A percentile compares a stretch with the other conserved stretches of the same genome.
Conservation (phyloP, 1,284 basidiomycete species). For the Ceraceosorus bombacis region DNA sequence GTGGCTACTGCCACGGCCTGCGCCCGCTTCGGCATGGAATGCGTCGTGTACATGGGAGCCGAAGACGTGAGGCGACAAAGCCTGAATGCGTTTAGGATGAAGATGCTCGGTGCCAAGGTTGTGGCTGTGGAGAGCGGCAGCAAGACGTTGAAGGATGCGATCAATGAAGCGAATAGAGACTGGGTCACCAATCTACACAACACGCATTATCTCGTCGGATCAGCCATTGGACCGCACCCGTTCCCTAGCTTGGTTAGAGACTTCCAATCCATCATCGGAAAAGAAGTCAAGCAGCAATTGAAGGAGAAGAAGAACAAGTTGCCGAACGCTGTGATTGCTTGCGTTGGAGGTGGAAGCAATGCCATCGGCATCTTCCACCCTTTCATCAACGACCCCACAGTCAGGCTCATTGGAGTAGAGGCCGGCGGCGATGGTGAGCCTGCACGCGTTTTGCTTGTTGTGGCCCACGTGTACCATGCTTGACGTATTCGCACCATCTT, state of each 20-base stretch:
- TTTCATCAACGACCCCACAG: constrained; percentile 38
- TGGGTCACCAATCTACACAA: constrained; percentile 85
- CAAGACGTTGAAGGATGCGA: constrained; percentile 82
- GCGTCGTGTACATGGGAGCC: constrained; percentile 96
- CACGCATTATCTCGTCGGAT: constrained; percentile 95
- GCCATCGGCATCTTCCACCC: constrained; percentile 65
- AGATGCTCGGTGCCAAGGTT: constrained; percentile 82
- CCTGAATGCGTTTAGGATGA: constrained; percentile 94
- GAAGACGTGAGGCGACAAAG: constrained; percentile 93
- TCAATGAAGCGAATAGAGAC: constrained; percentile 58
- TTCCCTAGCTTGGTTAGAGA: constrained; percentile 98
- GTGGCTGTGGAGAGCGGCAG: constrained; percentile 89
- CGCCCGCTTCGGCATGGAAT: constrained; percentile 90
- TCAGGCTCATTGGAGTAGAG: constrained; percentile 44
- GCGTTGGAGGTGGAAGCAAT: constrained; percentile 94
- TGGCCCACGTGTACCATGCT: too few relatives aligned
- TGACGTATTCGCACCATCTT: too few relatives aligned
- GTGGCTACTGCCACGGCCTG: constrained; percentile 97
- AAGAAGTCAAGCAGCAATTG: constrained; percentile 87
- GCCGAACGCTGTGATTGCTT: constrained; percentile 89
- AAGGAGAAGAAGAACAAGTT: constrained; percentile 68
- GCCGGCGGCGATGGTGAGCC: constrained; percentile 56
- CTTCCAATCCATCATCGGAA: constrained; percentile 90
- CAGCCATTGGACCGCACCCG: constrained; percentile 93
- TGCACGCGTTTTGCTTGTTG: too few relatives aligned